Evolutionary conservation across 108 stramenopile species (phyloP).

Genomic region (Tribonema minus): DNA sequence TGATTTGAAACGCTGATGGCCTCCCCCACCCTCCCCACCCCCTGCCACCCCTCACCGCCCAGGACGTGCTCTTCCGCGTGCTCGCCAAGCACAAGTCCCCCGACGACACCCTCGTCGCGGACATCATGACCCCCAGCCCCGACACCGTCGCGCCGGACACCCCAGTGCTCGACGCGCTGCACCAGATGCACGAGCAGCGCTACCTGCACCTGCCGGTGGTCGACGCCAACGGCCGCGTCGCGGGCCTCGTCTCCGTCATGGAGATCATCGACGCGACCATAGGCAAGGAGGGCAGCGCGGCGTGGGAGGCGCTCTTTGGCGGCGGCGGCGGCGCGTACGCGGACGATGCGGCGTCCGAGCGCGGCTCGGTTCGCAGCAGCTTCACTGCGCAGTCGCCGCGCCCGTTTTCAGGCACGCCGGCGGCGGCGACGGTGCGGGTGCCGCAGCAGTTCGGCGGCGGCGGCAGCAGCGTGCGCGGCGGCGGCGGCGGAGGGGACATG

Average conservation of each 20-base stretch:
- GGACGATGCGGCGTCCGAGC: too few species aligned
- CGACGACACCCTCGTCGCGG: slow-evolving; percentile 64
- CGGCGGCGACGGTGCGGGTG: too few species aligned
- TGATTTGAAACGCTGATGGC: too few species aligned
- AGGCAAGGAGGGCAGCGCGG: slow-evolving; percentile 22
- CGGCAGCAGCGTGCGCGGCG: too few species aligned
- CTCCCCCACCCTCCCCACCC: too few species aligned
- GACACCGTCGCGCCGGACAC: slow-evolving; percentile 76
- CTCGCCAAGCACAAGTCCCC: slow-evolving; percentile 72
- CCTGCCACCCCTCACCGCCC: too few species aligned
- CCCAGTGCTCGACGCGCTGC: slow-evolving; percentile 69
- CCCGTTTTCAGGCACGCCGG: too few species aligned
- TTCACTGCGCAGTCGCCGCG: too few species aligned
- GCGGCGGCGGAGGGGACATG: too few species aligned
- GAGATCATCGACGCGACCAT: slow-evolving; percentile 27
- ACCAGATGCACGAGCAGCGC: slow-evolving; percentile 83
- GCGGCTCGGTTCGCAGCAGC: too few species aligned
- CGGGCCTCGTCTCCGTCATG: slow-evolving; percentile 86
- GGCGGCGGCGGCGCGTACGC: background rate
- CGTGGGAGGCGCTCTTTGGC: background rate
- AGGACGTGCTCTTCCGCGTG: slow-evolving; percentile 83
- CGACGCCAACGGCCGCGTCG: slow-evolving; percentile 66
- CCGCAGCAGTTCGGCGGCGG: too few species aligned
- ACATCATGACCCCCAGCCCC: slow-evolving; percentile 86
- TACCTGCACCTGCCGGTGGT: slow-evolving; percentile 87